phyloP scores from a whole-genome alignment of 148 eudicot genomes.

The Persicaria tinctoria region DNA sequence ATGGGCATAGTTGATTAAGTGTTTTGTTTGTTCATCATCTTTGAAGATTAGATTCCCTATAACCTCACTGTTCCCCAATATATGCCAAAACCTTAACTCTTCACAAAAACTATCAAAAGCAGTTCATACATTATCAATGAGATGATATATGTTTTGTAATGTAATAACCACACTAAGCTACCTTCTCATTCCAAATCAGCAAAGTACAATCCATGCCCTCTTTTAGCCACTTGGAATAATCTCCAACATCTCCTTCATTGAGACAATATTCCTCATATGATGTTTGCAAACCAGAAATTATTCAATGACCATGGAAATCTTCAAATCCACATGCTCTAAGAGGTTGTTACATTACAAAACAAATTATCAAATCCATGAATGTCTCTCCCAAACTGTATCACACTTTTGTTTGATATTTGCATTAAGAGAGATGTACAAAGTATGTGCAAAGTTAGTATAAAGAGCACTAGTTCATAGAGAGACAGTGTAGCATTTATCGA shows the following conservation, averaged over 20 bases:
- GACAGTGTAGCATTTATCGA: not conserved
- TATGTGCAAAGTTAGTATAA: no score
- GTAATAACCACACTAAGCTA: no score
- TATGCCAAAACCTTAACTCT: no score
- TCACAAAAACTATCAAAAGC: no score
- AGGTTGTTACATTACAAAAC: not conserved
- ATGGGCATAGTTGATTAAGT: no score
- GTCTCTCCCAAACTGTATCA: conserved; percentile 33
- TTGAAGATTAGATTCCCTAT: no score
- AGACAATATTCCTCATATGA: conserved; percentile 40
- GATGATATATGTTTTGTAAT: no score
- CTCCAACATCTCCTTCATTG: conserved; percentile 34
- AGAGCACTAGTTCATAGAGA: not conserved
- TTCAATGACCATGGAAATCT: not conserved
- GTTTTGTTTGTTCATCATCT: no score
- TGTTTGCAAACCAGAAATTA: conserved; percentile 17
- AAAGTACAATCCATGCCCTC: conserved; percentile 50
- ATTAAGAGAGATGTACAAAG: not conserved
- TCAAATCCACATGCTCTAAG: not conserved
- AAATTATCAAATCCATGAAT: conserved; percentile 84
- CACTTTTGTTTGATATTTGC: not conserved
- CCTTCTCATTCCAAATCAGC: conserved; percentile 41
- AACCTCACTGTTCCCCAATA: no score
- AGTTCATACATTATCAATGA: no score
- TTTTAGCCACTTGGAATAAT: conserved; percentile 39